Evolutionary conservation across 495 filamentous ascomycete species (phyloP).

Genomic region (Trichoderma parareesei): DNA sequence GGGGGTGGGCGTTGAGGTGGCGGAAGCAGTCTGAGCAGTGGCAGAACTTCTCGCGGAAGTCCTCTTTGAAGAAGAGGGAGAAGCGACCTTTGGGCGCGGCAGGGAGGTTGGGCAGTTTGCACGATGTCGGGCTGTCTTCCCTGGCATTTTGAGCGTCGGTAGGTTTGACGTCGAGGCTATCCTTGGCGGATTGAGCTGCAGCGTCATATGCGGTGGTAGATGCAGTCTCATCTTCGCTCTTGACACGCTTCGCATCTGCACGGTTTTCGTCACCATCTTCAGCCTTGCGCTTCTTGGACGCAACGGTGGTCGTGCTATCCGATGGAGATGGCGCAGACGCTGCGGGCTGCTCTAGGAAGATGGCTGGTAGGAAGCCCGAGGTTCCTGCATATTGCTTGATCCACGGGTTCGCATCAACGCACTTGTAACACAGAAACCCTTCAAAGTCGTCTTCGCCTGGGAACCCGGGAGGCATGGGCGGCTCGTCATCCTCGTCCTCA

Average conservation of each 20-base stretch:
- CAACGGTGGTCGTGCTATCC: conserved; percentile 10
- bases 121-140: conserved; percentile 18
- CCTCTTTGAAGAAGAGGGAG: conserved; percentile 69
- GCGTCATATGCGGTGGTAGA: neutral
- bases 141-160: conserved; percentile 4
- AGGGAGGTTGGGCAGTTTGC: conserved; percentile 44
- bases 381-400: conserved; percentile 84
- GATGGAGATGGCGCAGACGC: conserved; percentile 11
- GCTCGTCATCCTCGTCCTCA: conserved; percentile 38
- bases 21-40: conserved; percentile 74
- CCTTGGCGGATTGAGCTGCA: neutral
- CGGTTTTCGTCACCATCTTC: conserved; percentile 44
- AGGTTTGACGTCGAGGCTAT: neutral
- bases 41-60: conserved; percentile 71
- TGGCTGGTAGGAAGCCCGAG: conserved; percentile 69
- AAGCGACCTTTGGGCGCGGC: conserved; percentile 46
- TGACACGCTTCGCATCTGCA: conserved; percentile 52
- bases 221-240: conserved; percentile 29
- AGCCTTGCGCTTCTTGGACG: conserved; percentile 68
- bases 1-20: conserved; percentile 54
- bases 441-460: conserved; percentile 84
- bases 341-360: conserved; percentile 31
- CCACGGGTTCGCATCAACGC: conserved; percentile 82
- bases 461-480: conserved; percentile 70
- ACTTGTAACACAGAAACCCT: conserved; percentile 88